Conservation (phyloP, 768 basidiomycete genomes). For the Polyporus arcularius region DNA sequence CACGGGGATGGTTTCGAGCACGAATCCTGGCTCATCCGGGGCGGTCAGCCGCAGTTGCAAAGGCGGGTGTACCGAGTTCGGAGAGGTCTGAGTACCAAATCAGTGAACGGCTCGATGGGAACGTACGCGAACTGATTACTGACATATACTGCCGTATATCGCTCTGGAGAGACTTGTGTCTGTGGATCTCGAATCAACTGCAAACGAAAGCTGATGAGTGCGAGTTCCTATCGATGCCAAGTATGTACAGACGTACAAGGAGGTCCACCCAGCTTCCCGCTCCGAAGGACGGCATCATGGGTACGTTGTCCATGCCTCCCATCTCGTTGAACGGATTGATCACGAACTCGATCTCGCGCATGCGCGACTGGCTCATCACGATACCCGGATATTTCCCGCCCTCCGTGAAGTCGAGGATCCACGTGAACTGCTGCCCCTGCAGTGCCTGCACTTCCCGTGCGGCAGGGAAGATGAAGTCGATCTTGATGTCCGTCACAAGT, state of each 20-base stretch:
- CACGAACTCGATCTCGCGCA: conserved; percentile 71
- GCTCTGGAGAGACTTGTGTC: conserved; percentile 50
- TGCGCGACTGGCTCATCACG: conserved; percentile 71
- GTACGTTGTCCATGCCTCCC: conserved; percentile 44
- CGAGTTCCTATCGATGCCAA: neutral
- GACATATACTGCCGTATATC: conserved; percentile 71
- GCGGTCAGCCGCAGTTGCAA: conserved; percentile 64
- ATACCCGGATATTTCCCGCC: conserved; percentile 52
- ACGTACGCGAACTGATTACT: conserved; percentile 25
- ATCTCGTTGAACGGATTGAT: conserved; percentile 48
- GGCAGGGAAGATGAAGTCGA: conserved; percentile 55
- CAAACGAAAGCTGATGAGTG: neutral
- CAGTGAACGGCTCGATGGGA: neutral
- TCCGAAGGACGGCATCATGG: conserved; percentile 45
- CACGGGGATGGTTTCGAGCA: conserved; percentile 71
- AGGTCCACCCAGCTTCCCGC: conserved; percentile 67
- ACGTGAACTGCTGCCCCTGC: conserved; percentile 39
- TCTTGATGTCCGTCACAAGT: conserved; percentile 45
- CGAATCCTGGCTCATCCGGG: conserved; percentile 76
- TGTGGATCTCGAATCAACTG: conserved; percentile 52
- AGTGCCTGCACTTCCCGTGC: conserved; percentile 27
- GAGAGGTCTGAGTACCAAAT: conserved; percentile 51
- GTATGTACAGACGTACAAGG: conserved; percentile 43
- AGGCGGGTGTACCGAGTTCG: conserved; percentile 66
- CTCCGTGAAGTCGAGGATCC: conserved; percentile 76